These are phyloP conservation scores for Peniophora sp. DNA, from an alignment of 1,284 basidiomycete genomes.

Conservation along the genomic window DNA sequence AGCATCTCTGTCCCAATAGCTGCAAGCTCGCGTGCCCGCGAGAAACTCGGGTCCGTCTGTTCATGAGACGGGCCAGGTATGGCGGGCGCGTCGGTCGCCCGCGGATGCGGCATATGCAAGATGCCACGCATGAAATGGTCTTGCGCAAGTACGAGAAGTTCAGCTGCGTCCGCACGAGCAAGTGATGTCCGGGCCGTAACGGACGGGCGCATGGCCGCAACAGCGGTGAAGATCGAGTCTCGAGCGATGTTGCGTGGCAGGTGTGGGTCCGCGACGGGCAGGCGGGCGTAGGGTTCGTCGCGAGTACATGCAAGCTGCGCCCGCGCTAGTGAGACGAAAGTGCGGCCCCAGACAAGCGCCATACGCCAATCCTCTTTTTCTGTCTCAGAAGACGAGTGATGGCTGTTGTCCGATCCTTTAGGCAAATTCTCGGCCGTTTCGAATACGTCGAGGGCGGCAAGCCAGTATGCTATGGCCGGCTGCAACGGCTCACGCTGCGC, in stretches of 20 bases:
- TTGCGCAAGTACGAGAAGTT: slow-evolving; percentile 50
- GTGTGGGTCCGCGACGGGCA: slow-evolving; percentile 30
- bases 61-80: background rate
- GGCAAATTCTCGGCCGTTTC: slow-evolving; percentile 57
- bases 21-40: slow-evolving; percentile 49
- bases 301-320: slow-evolving; percentile 23
- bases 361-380: slow-evolving; percentile 52
- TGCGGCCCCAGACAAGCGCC: slow-evolving; percentile 59
- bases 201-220: slow-evolving; percentile 42
- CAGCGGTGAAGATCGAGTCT: slow-evolving; percentile 45
- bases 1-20: slow-evolving; percentile 56
- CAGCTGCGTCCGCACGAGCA: slow-evolving; percentile 33
- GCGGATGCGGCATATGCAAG: slow-evolving; percentile 59
- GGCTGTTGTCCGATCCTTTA: slow-evolving; percentile 28
- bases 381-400: no score
- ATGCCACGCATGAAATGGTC: slow-evolving; percentile 63
- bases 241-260: slow-evolving; percentile 28
- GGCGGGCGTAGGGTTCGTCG: slow-evolving; percentile 9
- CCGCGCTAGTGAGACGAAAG: slow-evolving; percentile 49
- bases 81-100: slow-evolving; percentile 8
- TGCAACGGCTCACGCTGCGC: slow-evolving; percentile 40
- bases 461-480: slow-evolving; percentile 45
- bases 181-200: slow-evolving; percentile 43
- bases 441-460: slow-evolving; percentile 57
- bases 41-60: slow-evolving; percentile 24